Evolutionary conservation across 768 basidiomycete species (phyloP).

Genomic region (Serendipita vermifera): DNA sequence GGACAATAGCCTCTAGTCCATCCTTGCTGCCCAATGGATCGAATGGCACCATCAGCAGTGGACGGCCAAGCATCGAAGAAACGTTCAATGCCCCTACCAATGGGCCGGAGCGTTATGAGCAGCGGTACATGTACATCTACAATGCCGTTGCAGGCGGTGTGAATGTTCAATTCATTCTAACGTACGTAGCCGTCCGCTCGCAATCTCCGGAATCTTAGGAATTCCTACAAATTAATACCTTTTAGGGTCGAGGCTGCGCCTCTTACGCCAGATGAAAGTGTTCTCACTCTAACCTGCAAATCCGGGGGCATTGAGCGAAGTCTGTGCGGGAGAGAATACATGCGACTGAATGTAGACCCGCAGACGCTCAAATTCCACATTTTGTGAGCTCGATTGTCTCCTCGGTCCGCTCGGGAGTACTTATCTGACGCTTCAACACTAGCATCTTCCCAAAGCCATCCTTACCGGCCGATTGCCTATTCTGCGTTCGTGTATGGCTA

Average conservation of each 20-base stretch:
- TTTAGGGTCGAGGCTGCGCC: background rate
- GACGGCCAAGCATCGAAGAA: too few species aligned
- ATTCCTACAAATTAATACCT: background rate
- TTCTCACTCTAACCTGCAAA: background rate
- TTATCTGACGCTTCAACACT: too few species aligned
- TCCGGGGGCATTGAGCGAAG: background rate
- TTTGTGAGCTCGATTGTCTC: too few species aligned
- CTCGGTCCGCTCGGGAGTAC: too few species aligned
- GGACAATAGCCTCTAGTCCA: too few species aligned
- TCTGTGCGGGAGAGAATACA: background rate
- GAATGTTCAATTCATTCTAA: background rate
- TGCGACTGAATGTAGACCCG: background rate
- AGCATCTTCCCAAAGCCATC: conserved; percentile 47
- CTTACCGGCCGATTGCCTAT: conserved; percentile 41
- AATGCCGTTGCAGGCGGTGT: background rate
- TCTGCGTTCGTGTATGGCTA: conserved; percentile 52
- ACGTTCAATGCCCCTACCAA: too few species aligned
- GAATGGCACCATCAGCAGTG: too few species aligned
- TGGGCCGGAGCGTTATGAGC: background rate
- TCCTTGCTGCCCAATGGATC: too few species aligned
- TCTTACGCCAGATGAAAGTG: background rate
- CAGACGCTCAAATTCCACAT: background rate
- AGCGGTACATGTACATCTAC: background rate
- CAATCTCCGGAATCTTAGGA: too few species aligned
- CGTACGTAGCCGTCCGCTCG: background rate